These are phyloP conservation scores for Ophiosphaerella herpotricha DNA, from an alignment of 2,329 filamentous ascomycete genomes.

Conservation along the genomic window DNA sequence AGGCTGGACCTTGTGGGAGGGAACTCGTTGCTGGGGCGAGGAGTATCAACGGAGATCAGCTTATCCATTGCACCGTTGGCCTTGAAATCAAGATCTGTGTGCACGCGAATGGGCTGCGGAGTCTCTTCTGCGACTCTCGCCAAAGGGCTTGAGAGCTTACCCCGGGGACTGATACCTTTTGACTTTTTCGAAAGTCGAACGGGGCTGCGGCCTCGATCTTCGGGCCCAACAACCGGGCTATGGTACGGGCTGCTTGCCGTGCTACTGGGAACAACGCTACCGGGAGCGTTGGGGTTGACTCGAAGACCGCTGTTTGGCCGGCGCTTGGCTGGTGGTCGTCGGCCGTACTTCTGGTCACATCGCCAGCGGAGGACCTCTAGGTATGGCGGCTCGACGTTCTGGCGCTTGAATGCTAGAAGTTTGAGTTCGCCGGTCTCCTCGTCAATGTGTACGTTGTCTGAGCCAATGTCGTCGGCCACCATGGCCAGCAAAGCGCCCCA, in stretches of 20 bases:
- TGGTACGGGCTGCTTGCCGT: constrained; percentile 64
- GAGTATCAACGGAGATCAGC: constrained; percentile 50
- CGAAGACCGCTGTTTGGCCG: constrained; percentile 54
- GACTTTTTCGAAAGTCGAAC: constrained; percentile 68
- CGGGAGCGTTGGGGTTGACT: constrained; percentile 57
- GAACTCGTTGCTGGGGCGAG: constrained; percentile 46
- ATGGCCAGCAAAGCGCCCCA: constrained; percentile 87
- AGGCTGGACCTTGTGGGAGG: constrained; percentile 35
- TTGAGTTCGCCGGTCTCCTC: constrained; percentile 92
- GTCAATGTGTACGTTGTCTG: constrained; percentile 88
- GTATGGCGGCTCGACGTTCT: constrained; percentile 88
- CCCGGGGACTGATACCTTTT: constrained; percentile 64
- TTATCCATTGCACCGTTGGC: constrained; percentile 40
- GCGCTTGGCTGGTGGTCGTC: constrained; percentile 55
- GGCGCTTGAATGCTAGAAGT: constrained; percentile 78
- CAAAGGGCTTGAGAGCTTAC: constrained; percentile 72
- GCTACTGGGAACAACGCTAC: constrained; percentile 50
- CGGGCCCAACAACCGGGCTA: constrained; percentile 63
- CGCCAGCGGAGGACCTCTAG: constrained; percentile 95
- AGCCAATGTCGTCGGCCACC: constrained; percentile 89
- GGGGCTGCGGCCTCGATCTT: constrained; percentile 70
- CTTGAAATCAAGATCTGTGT: constrained; percentile 40
- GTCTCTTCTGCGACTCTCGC: constrained; percentile 75
- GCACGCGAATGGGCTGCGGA: constrained; percentile 45
- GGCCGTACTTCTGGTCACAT: constrained; percentile 90